Conservation (phyloP, 331 rosid species). For the Rhamnella rubrinervis region DNA sequence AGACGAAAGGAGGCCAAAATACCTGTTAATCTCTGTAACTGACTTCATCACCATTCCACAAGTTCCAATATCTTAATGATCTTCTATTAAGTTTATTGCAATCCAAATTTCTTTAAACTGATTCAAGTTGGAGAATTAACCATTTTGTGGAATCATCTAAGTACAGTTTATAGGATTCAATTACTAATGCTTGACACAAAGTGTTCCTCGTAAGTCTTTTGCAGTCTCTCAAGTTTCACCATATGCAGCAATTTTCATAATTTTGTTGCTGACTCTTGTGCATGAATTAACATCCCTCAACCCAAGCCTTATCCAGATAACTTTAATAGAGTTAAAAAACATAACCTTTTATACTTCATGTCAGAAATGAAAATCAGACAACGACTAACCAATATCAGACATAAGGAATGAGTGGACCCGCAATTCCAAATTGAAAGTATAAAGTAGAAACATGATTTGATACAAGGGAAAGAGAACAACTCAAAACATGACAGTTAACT, state of each 20-base stretch:
- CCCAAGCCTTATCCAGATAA: background rate
- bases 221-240: no score
- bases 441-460: slow-evolving; percentile 4
- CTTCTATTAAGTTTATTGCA: background rate
- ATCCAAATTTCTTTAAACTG: background rate
- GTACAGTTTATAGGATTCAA: background rate
- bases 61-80: background rate
- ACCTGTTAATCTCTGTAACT: background rate
- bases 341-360: background rate
- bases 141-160: no score
- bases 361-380: background rate
- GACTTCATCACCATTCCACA: background rate
- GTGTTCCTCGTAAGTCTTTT: background rate
- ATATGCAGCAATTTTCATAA: background rate
- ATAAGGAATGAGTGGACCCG: slow-evolving; percentile 7
- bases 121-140: background rate
- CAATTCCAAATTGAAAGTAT: slow-evolving; percentile 9
- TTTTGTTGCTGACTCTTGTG: background rate
- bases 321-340: background rate
- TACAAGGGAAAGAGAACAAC: slow-evolving; percentile 16
- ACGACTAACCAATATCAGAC: slow-evolving; percentile 6
- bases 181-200: background rate
- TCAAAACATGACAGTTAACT: background rate
- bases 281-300: background rate
- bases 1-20: no score